phyloP scores from a whole-genome alignment of 495 filamentous ascomycete species.

The Tetracladium setigerum region DNA sequence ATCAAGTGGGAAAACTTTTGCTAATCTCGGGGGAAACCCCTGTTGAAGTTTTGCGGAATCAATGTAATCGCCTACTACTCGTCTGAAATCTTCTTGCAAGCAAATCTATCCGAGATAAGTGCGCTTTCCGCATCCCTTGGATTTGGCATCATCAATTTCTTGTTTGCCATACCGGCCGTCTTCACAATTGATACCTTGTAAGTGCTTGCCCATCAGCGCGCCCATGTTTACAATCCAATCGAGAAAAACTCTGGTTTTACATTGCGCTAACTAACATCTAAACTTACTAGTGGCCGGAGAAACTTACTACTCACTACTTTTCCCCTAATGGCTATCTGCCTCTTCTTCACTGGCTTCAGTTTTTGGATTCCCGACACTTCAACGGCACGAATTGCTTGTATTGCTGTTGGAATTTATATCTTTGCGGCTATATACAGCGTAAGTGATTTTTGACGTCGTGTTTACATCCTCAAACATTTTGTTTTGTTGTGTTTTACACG shows the following conservation, averaged over 20 bases:
- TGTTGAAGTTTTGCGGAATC: slow-evolving; percentile 27
- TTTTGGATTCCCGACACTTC: slow-evolving; percentile 69
- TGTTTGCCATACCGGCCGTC: slow-evolving; percentile 71
- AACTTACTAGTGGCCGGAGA: slow-evolving; percentile 51
- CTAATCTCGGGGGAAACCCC: too few species aligned
- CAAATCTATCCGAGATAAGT: slow-evolving; percentile 43
- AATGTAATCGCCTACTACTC: slow-evolving; percentile 68
- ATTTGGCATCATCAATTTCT: slow-evolving; percentile 71
- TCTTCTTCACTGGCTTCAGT: slow-evolving; percentile 74
- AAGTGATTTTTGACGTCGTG: too few species aligned
- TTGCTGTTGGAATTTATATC: slow-evolving; percentile 66
- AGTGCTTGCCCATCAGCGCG: too few species aligned
- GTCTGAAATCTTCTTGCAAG: slow-evolving; percentile 53
- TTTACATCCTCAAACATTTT: too few species aligned
- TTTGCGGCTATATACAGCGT: slow-evolving; percentile 65
- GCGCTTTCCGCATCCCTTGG: slow-evolving; percentile 65
- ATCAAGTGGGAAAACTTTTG: too few species aligned
- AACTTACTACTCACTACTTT: slow-evolving; percentile 73
- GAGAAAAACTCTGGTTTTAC: too few species aligned
- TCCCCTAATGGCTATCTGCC: slow-evolving; percentile 60
- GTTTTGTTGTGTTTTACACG: too few species aligned
- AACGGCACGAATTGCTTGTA: slow-evolving; percentile 38
- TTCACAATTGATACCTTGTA: slow-evolving; percentile 73
- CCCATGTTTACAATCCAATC: too few species aligned
- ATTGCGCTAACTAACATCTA: too few species aligned